Conservation (phyloP, 441 rosid genomes). For the Kokia cookei region DNA sequence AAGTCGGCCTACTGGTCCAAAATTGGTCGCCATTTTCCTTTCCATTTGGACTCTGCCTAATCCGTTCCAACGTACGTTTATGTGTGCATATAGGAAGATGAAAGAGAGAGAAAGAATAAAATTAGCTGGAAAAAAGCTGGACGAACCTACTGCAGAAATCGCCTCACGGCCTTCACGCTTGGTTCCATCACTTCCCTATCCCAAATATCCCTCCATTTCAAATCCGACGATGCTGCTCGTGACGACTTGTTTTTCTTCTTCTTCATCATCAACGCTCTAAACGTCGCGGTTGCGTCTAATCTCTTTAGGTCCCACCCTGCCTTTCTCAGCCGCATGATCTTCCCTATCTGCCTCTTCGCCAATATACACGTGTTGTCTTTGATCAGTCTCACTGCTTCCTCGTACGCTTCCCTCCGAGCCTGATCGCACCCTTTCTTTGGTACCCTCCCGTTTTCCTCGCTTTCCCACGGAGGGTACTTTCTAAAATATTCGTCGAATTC, state of each 20-base stretch:
- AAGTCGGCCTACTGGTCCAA: neutral
- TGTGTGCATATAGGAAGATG: neutral
- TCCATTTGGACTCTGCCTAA: too few relatives aligned
- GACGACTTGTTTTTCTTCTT: neutral
- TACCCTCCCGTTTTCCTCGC: neutral
- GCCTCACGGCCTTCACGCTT: constrained; percentile 71
- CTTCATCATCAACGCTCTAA: constrained; percentile 31
- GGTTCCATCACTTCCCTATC: constrained; percentile 58
- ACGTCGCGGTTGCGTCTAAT: constrained; percentile 71
- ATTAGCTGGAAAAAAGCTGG: constrained; percentile 38
- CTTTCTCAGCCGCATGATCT: constrained; percentile 43
- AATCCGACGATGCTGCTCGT: neutral
- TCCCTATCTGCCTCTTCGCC: constrained; percentile 61
- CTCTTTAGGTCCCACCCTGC: constrained; percentile 71
- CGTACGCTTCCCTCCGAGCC: constrained; percentile 39
- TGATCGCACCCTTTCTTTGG: constrained; percentile 17
- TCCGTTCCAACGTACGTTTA: neutral
- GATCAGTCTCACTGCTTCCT: constrained; percentile 61
- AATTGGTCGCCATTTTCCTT: neutral
- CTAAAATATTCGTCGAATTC: constrained; percentile 64
- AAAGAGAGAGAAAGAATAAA: neutral
- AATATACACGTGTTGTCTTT: constrained; percentile 69
- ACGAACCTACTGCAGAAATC: constrained; percentile 58
- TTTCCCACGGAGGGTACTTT: constrained; percentile 28
- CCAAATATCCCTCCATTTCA: constrained; percentile 54